These are phyloP conservation scores for Paspalum vaginatum DNA, from an alignment of 176 grass and related monocot genomes.

Conservation along the genomic window DNA sequence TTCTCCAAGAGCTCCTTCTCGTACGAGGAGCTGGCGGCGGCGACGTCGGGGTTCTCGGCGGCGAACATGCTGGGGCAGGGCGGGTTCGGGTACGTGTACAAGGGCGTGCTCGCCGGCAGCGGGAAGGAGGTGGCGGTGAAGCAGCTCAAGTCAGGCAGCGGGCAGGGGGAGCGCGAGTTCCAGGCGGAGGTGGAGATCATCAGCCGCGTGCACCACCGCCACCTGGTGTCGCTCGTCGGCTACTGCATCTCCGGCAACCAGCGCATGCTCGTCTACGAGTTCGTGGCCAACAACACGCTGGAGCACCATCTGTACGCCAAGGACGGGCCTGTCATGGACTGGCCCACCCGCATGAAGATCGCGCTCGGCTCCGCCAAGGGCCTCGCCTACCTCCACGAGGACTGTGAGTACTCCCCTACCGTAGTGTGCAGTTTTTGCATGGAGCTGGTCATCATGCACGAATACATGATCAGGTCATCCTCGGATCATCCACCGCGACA, in stretches of 20 bases:
- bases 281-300: slow-evolving; percentile 56
- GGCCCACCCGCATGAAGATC: slow-evolving; percentile 47
- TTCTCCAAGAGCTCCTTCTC: slow-evolving; percentile 62
- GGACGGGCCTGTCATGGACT: slow-evolving; percentile 42
- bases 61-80: slow-evolving; percentile 56
- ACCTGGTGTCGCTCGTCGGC: slow-evolving; percentile 54
- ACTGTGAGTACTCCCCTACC: too few relatives aligned
- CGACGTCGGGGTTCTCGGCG: slow-evolving; percentile 42
- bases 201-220: slow-evolving; percentile 62
- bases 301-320: slow-evolving; percentile 51
- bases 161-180: slow-evolving; percentile 67
- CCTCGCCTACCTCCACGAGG: slow-evolving; percentile 58
- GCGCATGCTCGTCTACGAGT: slow-evolving; percentile 61
- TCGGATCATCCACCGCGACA: slow-evolving; percentile 67
- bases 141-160: slow-evolving; percentile 60
- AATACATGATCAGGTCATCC: too few relatives aligned
- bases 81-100: slow-evolving; percentile 64
- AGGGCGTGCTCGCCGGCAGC: slow-evolving; percentile 52
- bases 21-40: slow-evolving; percentile 46
- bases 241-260: slow-evolving; percentile 56
- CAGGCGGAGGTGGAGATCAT: slow-evolving; percentile 71
- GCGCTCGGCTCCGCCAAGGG: slow-evolving; percentile 52
- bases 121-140: slow-evolving; percentile 65
- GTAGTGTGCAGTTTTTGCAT: too few relatives aligned
- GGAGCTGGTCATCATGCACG: too few relatives aligned